These are phyloP conservation scores for Westerdykella sp. DNA, from an alignment of 2,329 filamentous ascomycete genomes.

Conservation along the genomic window DNA sequence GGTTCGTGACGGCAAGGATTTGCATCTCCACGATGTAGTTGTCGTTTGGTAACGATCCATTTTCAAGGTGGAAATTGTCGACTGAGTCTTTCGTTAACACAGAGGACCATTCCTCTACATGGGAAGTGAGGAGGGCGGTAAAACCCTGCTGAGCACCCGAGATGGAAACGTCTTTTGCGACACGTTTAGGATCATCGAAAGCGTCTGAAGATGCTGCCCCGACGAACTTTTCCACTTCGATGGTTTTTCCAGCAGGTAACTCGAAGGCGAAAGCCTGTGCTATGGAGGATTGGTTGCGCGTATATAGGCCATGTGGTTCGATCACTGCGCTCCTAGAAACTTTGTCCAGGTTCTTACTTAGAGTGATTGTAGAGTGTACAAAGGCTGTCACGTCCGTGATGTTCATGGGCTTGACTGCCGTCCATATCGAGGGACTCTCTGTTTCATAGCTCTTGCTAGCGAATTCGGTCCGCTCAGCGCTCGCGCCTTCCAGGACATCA, in stretches of 20 bases:
- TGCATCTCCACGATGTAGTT: conserved; percentile 52
- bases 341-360: conserved; percentile 42
- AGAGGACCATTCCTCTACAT: conserved; percentile 56
- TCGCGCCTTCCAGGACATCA: conserved; percentile 62
- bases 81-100: conserved; percentile 57
- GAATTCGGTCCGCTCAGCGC: conserved; percentile 59
- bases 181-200: conserved; percentile 51
- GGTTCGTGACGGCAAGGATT: conserved; percentile 50
- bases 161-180: conserved; percentile 51
- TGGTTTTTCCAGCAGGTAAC: conserved; percentile 48
- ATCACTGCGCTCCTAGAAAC: conserved; percentile 38
- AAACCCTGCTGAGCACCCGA: conserved; percentile 51
- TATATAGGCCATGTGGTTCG: no score
- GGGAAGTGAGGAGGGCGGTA: conserved; percentile 48
- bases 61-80: conserved; percentile 55
- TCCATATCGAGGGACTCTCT: conserved; percentile 52
- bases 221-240: conserved; percentile 59
- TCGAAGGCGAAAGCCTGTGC: conserved; percentile 54
- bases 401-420: conserved; percentile 58
- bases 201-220: conserved; percentile 64
- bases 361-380: conserved; percentile 45
- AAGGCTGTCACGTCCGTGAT: conserved; percentile 59
- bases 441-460: conserved; percentile 51
- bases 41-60: conserved; percentile 53
- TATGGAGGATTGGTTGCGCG: conserved; percentile 55